Evolutionary conservation across 2,329 filamentous ascomycete species (phyloP).

Genomic region (Claviceps capensis): DNA sequence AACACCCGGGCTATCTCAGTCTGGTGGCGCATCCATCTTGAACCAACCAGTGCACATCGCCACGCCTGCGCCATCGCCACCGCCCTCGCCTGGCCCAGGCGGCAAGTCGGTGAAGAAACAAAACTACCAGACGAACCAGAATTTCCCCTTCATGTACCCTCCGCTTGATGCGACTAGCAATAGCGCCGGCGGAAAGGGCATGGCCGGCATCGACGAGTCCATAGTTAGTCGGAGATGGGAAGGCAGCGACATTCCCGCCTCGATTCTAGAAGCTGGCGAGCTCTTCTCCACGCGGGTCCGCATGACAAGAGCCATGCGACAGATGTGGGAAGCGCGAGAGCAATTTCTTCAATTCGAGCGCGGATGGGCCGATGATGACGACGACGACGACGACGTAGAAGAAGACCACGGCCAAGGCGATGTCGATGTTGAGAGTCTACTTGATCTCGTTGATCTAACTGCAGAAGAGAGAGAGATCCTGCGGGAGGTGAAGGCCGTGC

Average conservation of each 20-base stretch:
- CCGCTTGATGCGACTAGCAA: constrained; percentile 83
- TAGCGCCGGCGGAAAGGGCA: constrained; percentile 77
- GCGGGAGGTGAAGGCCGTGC: constrained; percentile 26
- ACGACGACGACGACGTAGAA: constrained; percentile 24
- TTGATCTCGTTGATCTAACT: constrained; percentile 31
- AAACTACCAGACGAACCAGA: constrained; percentile 98
- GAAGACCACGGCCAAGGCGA: constrained; percentile 22
- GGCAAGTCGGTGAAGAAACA: constrained; percentile 96
- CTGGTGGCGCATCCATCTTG: constrained; percentile 63
- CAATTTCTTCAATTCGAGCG: constrained; percentile 83
- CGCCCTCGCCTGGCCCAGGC: constrained; percentile 73
- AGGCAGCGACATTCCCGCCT: constrained; percentile 85
- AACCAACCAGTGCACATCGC: constrained; percentile 96
- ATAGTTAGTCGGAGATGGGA: constrained; percentile 80
- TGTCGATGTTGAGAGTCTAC: constrained; percentile 32
- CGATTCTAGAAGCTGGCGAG: constrained; percentile 87
- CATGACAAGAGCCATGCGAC: constrained; percentile 80
- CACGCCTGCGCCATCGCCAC: constrained; percentile 91
- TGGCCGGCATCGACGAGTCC: constrained; percentile 63
- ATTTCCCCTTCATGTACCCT: constrained; percentile 95
- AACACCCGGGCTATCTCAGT: constrained; percentile 37
- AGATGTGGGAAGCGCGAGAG: constrained; percentile 90
- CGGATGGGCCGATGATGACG: constrained; percentile 55
- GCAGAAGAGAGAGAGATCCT: constrained; percentile 28
- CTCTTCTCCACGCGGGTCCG: constrained; percentile 82